phyloP scores from a whole-genome alignment of 2,329 filamentous ascomycete genomes.

The Boeremia lycopersici region DNA sequence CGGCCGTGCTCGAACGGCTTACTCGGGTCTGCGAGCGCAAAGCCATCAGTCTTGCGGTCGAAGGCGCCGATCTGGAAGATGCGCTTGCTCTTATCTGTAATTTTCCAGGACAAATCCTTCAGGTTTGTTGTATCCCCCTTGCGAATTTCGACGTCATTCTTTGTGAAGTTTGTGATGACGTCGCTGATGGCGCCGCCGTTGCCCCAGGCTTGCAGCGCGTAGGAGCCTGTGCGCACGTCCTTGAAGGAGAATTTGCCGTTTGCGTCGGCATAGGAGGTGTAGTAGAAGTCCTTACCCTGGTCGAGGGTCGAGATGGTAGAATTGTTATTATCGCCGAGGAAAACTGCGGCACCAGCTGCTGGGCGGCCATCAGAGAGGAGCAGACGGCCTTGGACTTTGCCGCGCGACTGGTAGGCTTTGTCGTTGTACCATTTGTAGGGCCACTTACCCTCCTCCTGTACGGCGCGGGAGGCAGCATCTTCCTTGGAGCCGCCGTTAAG shows the following conservation, averaged over 20 bases:
- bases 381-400: constrained; percentile 53
- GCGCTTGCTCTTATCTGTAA: constrained; percentile 44
- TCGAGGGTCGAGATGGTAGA: constrained; percentile 55
- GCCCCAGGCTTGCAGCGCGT: constrained; percentile 59
- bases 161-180: constrained; percentile 53
- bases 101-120: constrained; percentile 50
- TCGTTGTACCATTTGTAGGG: constrained; percentile 59
- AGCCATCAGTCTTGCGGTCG: constrained; percentile 55
- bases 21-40: constrained; percentile 48
- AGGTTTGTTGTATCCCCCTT: constrained; percentile 46
- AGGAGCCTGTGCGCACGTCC: constrained; percentile 53
- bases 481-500: constrained; percentile 55
- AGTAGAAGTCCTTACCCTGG: constrained; percentile 58
- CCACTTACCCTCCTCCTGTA: constrained; percentile 53
- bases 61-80: constrained; percentile 59
- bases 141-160: constrained; percentile 50
- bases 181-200: constrained; percentile 54
- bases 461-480: constrained; percentile 50
- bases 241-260: constrained; percentile 53
- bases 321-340: constrained; percentile 57
- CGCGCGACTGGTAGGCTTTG: constrained; percentile 56
- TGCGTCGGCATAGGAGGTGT: constrained; percentile 54
- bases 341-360: constrained; percentile 56
- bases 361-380: constrained; percentile 56
- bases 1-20: constrained; percentile 54